Evolutionary conservation across 257 asterid genomes (phyloP).

Genomic region (Jaltomata sinuosa): DNA sequence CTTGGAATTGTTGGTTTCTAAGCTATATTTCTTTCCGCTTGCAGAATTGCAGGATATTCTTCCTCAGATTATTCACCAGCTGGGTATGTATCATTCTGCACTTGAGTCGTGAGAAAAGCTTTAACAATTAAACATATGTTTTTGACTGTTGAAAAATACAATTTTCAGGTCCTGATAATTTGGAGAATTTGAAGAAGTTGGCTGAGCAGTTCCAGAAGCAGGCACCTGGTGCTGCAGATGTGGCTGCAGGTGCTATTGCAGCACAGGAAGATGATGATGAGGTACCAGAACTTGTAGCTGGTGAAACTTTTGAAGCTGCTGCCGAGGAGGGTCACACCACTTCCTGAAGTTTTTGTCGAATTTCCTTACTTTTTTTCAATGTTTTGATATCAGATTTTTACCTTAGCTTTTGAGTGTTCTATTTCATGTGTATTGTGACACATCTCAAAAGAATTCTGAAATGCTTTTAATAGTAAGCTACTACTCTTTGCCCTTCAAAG

Average conservation of each 20-base stretch:
- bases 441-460: conserved; percentile 9
- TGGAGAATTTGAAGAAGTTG: conserved; percentile 70
- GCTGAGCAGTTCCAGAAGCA: conserved; percentile 84
- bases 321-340: conserved; percentile 57
- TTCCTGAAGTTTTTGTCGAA: conserved; percentile 17
- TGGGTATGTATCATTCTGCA: conserved; percentile 11
- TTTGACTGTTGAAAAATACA: background rate
- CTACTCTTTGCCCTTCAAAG: background rate
- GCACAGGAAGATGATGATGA: conserved; percentile 55
- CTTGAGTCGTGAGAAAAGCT: background rate
- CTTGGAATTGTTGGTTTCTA: background rate
- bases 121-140: background rate
- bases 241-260: conserved; percentile 5
- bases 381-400: conserved; percentile 23
- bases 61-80: conserved; percentile 41
- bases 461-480: conserved; percentile 5
- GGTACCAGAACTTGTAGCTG: conserved; percentile 68
- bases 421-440: conserved; percentile 14
- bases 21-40: background rate
- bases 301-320: conserved; percentile 68
- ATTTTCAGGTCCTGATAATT: conserved; percentile 62
- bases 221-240: conserved; percentile 30
- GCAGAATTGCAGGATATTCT: conserved; percentile 58
- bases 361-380: conserved; percentile 21
- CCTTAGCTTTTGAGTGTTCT: conserved; percentile 7